Conservation (phyloP, 2,329 filamentous ascomycete species). For the Talaromyces sp. region DNA sequence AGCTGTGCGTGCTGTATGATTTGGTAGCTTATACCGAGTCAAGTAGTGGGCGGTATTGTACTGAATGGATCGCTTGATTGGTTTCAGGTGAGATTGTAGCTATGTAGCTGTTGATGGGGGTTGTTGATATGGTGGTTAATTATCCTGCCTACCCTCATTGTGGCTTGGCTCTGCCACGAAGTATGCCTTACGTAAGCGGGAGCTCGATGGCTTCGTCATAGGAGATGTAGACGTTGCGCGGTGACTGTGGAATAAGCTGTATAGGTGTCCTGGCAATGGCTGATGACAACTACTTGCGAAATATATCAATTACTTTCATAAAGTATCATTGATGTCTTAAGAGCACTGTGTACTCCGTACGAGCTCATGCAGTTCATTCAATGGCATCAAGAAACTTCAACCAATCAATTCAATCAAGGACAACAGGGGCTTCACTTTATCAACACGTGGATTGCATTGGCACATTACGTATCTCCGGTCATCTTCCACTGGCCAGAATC, state of each 20-base stretch:
- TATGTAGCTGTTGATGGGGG: slow-evolving; percentile 1
- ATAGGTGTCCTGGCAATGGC: too few species aligned
- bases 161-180: slow-evolving; percentile 5
- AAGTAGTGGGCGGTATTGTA: neutral
- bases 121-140: slow-evolving; percentile 7
- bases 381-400: neutral
- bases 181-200: slow-evolving; percentile 3
- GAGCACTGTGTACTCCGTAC: neutral
- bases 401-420: neutral
- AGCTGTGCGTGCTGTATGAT: neutral
- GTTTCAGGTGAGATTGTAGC: neutral
- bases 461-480: neutral
- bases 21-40: neutral
- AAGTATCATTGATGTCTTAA: too few species aligned
- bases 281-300: too few species aligned
- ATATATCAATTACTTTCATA: too few species aligned
- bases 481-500: too few species aligned
- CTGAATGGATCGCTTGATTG: neutral
- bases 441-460: neutral
- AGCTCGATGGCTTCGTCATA: neutral
- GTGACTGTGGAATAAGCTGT: too few species aligned
- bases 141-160: neutral
- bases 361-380: neutral
- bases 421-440: neutral
- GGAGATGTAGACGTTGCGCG: neutral